phyloP scores from a whole-genome alignment of 140 eudicot species.

The Bidens hawaiensis region DNA sequence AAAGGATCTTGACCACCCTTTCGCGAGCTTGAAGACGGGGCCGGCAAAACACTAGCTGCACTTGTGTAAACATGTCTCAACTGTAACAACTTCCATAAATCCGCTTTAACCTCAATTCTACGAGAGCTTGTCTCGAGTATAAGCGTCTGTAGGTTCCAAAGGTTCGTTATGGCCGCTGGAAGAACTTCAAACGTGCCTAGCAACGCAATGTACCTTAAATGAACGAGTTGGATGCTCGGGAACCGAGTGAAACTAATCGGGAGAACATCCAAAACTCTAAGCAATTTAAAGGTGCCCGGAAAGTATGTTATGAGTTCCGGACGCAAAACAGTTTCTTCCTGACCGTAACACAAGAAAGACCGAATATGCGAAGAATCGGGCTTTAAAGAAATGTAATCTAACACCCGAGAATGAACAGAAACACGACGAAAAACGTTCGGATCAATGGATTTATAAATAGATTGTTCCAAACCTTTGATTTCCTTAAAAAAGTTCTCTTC shows the following conservation, averaged over 20 bases:
- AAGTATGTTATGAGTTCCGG: not conserved
- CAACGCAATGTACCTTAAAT: conserved; percentile 40
- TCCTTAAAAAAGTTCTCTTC: conserved; percentile 35
- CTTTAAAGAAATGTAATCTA: conserved; percentile 23
- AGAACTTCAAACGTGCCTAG: conserved; percentile 26
- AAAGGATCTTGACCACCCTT: conserved; percentile 16
- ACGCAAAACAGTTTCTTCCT: conserved; percentile 18
- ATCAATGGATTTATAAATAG: not conserved
- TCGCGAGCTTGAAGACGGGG: conserved; percentile 19
- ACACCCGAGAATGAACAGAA: conserved; percentile 33
- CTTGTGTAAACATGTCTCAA: conserved; percentile 39
- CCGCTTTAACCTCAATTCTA: conserved; percentile 26
- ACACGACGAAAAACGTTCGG: conserved; percentile 39
- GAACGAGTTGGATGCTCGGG: conserved; percentile 35
- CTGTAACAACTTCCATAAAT: conserved; percentile 46
- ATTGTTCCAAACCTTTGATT: conserved; percentile 17
- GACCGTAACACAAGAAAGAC: conserved; percentile 39
- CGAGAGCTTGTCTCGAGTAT: conserved; percentile 29
- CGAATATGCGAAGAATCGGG: conserved; percentile 38
- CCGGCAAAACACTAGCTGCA: conserved; percentile 17
- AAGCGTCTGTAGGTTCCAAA: conserved; percentile 40
- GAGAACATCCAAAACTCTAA: conserved; percentile 35
- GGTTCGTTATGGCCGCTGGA: conserved; percentile 30
- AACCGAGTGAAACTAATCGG: conserved; percentile 25
- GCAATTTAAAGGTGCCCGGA: conserved; percentile 29